Conservation (phyloP, 2,329 filamentous ascomycete genomes). For the Ophiostoma perfectum region DNA sequence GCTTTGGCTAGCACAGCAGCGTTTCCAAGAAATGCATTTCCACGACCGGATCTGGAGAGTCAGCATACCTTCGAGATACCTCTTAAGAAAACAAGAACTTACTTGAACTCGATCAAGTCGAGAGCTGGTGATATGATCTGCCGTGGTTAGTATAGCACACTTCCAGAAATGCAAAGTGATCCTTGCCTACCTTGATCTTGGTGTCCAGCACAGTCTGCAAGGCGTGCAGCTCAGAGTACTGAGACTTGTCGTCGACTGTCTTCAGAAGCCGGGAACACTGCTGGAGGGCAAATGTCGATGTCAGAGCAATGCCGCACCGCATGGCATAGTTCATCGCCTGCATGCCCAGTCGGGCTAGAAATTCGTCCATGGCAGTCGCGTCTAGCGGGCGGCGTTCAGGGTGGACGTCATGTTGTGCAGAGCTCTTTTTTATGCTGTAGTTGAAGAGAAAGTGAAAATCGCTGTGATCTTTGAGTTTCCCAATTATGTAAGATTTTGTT, state of each 20-base stretch:
- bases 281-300: slow-evolving; percentile 75
- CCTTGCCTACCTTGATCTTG: slow-evolving; percentile 66
- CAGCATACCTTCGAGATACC: neutral
- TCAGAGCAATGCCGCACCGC: slow-evolving; percentile 77
- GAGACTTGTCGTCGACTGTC: slow-evolving; percentile 65
- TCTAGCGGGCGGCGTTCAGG: neutral
- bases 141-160: too few species aligned
- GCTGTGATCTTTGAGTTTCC: neutral
- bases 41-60: slow-evolving; percentile 42
- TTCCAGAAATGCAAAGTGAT: neutral
- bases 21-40: slow-evolving; percentile 65
- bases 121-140: slow-evolving; percentile 85
- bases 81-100: slow-evolving; percentile 29
- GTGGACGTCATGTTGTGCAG: neutral
- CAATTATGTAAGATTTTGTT: neutral
- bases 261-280: slow-evolving; percentile 75
- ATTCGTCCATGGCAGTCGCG: slow-evolving; percentile 58
- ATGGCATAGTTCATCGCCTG: slow-evolving; percentile 93
- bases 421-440: neutral
- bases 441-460: neutral
- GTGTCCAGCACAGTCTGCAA: slow-evolving; percentile 71
- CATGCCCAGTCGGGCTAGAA: slow-evolving; percentile 48
- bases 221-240: slow-evolving; percentile 60
- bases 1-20: slow-evolving; percentile 77
- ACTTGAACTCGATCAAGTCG: slow-evolving; percentile 89